phyloP scores from a whole-genome alignment of 2,329 filamentous ascomycete species.

The Setomelanomma holmii region DNA sequence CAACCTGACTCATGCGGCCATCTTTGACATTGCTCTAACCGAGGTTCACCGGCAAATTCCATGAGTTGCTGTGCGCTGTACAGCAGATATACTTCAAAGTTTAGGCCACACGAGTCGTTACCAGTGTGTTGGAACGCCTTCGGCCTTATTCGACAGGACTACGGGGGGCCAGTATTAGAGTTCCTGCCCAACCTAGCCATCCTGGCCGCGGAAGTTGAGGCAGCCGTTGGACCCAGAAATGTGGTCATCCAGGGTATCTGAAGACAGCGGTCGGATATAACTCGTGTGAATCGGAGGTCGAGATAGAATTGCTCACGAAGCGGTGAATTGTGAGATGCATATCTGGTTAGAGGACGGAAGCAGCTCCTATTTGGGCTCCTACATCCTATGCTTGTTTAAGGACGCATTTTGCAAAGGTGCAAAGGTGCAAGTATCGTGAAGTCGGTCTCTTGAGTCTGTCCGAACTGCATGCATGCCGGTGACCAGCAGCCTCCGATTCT shows the following conservation, averaged over 20 bases:
- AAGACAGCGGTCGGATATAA: not conserved
- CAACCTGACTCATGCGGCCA: no score
- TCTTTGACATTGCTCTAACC: no score
- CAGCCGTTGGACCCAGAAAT: not conserved
- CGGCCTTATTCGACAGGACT: not conserved
- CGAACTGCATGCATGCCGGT: not conserved
- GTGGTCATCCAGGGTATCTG: not conserved
- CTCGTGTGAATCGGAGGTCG: no score
- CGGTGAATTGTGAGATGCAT: no score
- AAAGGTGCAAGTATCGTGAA: not conserved
- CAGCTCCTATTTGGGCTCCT: no score
- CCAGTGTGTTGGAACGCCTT: not conserved
- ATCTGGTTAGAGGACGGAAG: no score
- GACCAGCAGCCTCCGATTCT: not conserved
- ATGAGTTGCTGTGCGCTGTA: no score
- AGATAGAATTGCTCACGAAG: no score
- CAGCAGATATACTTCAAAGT: not conserved
- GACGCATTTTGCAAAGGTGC: no score
- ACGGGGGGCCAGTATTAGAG: not conserved
- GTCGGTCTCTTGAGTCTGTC: not conserved
- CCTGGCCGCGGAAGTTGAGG: not conserved
- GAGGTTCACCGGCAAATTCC: no score
- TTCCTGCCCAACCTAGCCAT: not conserved
- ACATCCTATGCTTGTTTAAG: not conserved
- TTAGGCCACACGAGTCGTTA: not conserved